These are phyloP conservation scores for Eremochloa ophiuroides DNA, from an alignment of 176 grass and related monocot genomes.

Conservation along the genomic window DNA sequence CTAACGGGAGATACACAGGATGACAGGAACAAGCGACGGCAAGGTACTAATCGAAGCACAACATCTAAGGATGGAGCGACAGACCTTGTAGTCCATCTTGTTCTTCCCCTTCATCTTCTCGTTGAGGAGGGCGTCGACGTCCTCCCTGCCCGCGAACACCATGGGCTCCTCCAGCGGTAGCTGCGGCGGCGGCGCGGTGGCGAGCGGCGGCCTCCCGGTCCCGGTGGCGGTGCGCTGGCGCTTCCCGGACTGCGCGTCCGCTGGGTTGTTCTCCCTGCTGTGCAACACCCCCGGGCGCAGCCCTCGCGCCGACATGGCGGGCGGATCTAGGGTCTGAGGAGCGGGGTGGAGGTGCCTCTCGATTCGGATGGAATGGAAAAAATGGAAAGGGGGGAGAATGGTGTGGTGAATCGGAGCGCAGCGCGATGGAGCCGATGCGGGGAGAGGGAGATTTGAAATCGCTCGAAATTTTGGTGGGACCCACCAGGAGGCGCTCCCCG, in stretches of 20 bases:
- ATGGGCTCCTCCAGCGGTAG: constrained; percentile 24
- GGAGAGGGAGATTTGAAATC: constrained; percentile 28
- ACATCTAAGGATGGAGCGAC: neutral
- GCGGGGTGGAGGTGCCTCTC: neutral
- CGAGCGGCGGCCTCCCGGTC: constrained; percentile 31
- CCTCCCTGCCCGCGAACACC: constrained; percentile 50
- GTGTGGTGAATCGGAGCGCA: too few relatives aligned
- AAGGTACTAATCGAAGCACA: neutral
- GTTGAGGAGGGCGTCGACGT: constrained; percentile 52
- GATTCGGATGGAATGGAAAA: neutral
- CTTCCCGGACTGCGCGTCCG: constrained; percentile 25
- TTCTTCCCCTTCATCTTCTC: constrained; percentile 90
- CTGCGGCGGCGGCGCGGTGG: neutral
- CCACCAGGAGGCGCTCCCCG: neutral
- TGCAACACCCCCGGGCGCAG: neutral
- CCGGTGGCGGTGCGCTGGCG: constrained; percentile 40
- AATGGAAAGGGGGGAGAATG: neutral
- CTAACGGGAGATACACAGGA: too few relatives aligned
- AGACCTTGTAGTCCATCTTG: constrained; percentile 74
- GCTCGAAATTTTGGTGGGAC: neutral
- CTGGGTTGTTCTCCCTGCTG: constrained; percentile 40
- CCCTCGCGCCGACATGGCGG: constrained; percentile 37
- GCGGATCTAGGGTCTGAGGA: constrained; percentile 8
- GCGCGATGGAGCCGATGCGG: too few relatives aligned
- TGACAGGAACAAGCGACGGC: neutral